Conservation (phyloP, 495 filamentous ascomycete genomes). For the Polyplosphaeria fusca region DNA sequence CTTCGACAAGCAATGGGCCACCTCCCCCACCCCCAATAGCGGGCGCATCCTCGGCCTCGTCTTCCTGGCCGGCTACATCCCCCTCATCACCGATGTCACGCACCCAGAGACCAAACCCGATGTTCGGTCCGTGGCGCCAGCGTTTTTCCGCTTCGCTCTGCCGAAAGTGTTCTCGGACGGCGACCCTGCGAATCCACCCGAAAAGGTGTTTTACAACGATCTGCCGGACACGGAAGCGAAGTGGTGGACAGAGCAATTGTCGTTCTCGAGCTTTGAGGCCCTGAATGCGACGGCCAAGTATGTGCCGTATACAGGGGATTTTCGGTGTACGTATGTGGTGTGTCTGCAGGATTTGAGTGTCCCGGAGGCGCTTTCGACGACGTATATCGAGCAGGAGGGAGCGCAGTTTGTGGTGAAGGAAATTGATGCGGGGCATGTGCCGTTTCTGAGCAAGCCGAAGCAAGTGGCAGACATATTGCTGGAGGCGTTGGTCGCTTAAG, state of each 20-base stretch:
- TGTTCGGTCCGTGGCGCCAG: constrained; percentile 5
- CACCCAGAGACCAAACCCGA: not conserved
- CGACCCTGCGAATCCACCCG: constrained; percentile 8
- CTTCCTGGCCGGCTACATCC: constrained; percentile 9
- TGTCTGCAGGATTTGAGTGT: constrained; percentile 8
- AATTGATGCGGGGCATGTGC: constrained; percentile 9
- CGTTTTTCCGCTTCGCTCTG: constrained; percentile 11
- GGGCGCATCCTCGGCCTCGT: constrained; percentile 7
- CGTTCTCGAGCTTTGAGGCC: constrained; percentile 13
- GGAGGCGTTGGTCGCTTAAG: too few species aligned
- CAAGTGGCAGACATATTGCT: constrained; percentile 10
- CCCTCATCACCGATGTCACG: constrained; percentile 12
- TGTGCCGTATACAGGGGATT: constrained; percentile 27
- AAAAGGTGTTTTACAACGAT: constrained; percentile 14
- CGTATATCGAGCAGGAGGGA: constrained; percentile 4
- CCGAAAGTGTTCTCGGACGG: constrained; percentile 5
- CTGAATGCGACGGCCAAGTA: constrained; percentile 7
- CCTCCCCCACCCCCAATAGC: not conserved
- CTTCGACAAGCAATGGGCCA: not conserved
- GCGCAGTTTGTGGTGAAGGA: constrained; percentile 8
- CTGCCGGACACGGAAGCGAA: not conserved
- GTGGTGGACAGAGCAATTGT: constrained; percentile 7
- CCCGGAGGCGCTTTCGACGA: not conserved
- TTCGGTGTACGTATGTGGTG: constrained; percentile 16
- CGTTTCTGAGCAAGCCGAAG: constrained; percentile 19